Base-by-base conservation (phyloP, 345 rosid genomes). In the Salix caprea region DNA sequence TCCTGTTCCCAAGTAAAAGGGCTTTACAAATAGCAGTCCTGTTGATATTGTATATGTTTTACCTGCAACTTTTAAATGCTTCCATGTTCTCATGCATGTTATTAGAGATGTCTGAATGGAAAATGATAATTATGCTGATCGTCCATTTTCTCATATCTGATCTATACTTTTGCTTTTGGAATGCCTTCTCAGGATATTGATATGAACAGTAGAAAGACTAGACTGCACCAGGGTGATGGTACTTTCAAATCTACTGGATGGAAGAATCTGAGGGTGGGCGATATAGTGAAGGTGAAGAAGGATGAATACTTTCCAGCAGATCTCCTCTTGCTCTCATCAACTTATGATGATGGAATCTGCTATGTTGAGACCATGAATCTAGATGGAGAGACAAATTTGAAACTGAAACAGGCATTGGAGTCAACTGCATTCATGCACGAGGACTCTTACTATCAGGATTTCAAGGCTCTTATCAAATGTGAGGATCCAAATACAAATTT, bases 301-400 rank as follows among this genome's bases (percentile, higher is more conserved):
- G 91, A 94, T 74, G 87, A 91, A 76, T 90, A 90, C 86, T 92
- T 94, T 73, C 98, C 98, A 0, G 91, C 95, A 1, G 98, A 94
- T 65, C 91, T 94, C 48, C 80, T 92, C 69, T 83, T 94, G 83
- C 91, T 94, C 30, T 88, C 95, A 0, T 92, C 98, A 19, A 90
- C 91, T 81, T 92, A 91, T 76, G 97, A 90, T 1, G 97, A 92
- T 75, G 94, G 90, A 64, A 76, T 88, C 67, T 92, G 97, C 85
- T 94, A 94, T 77, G 97, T 94, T 24, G 98, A 92, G 88, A 94
- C 98, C 56, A 94, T 89, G 97, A 94, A 94, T 76, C 94, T 94
- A 23, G 98, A 94, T 72, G 98, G 98, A 15, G 98, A 94, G 80
- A 92, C 98, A 21, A 94, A 94, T 82, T 85, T 94, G 67, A 94